These are phyloP conservation scores for Clavariopsis aquatica DNA, from an alignment of 495 filamentous ascomycete species.

Conservation along the genomic window DNA sequence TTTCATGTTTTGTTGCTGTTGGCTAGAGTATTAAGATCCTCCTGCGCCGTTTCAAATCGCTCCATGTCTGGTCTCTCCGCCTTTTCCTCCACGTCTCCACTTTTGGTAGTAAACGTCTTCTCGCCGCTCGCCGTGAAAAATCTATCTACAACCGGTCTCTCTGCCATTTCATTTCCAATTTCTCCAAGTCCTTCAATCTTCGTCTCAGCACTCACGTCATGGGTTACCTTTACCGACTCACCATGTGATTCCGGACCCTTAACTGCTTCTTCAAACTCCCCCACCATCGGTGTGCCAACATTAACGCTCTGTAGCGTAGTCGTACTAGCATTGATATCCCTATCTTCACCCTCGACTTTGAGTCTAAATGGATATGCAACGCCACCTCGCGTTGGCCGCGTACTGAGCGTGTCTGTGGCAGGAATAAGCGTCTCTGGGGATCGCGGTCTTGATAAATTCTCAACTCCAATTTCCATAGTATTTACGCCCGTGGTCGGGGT, in stretches of 20 bases:
- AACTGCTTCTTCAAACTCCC: background rate
- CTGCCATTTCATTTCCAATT: background rate
- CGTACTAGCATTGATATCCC: constrained; percentile 34
- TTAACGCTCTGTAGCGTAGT: constrained; percentile 28
- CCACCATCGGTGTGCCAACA: background rate
- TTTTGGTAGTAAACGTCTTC: background rate
- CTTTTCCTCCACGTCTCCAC: background rate
- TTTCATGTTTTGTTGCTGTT: background rate
- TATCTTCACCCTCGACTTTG: constrained; percentile 26
- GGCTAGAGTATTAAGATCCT: constrained; percentile 9
- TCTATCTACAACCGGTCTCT: constrained; percentile 33
- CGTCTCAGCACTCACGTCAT: too few species aligned
- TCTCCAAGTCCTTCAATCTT: constrained; percentile 1
- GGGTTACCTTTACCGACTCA: too few species aligned
- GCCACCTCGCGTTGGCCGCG: constrained; percentile 32
- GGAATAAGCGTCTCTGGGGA: constrained; percentile 28
- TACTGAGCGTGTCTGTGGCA: constrained; percentile 22
- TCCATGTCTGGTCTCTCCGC: constrained; percentile 27
- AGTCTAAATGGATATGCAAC: constrained; percentile 39
- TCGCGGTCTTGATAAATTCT: constrained; percentile 12
- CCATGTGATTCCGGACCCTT: background rate
- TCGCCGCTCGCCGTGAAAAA: constrained; percentile 31
- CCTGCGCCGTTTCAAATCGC: constrained; percentile 29
- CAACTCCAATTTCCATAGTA: background rate
- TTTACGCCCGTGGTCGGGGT: too few species aligned